Percentiles rank a stretch among this genome's conserved stretches.
phyloP scores from a whole-genome alignment of 2,329 filamentous ascomycete genomes.

The Talaromyces sp. region DNA sequence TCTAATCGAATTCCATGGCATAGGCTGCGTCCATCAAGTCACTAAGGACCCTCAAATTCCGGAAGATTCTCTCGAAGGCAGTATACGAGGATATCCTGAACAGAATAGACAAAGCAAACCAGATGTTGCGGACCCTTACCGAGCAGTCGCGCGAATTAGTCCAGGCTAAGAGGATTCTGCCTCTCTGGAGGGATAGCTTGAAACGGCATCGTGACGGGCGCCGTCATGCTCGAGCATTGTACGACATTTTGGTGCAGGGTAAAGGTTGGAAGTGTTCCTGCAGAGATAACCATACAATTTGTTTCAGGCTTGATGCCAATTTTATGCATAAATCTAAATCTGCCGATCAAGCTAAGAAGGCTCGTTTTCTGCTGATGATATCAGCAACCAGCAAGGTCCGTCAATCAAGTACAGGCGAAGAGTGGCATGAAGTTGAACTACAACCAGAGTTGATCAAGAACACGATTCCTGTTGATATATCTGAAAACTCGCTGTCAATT shows the following conservation, averaged over 20 bases:
- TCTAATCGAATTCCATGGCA: neutral
- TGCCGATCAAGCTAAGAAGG: neutral
- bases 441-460: neutral
- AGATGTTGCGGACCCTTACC: slow-evolving; percentile 17
- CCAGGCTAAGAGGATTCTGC: neutral
- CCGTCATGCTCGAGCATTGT: slow-evolving; percentile 5
- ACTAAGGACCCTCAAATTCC: neutral
- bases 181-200: neutral
- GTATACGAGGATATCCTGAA: slow-evolving; percentile 20
- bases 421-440: slow-evolving; percentile 9
- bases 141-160: slow-evolving; percentile 18
- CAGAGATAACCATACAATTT: neutral
- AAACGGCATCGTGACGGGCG: neutral
- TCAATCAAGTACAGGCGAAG: neutral
- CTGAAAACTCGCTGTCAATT: neutral
- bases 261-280: slow-evolving; percentile 17
- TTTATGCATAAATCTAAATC: neutral
- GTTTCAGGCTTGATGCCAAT: neutral
- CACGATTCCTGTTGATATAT: neutral
- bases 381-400: neutral
- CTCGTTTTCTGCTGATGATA: slow-evolving; percentile 1
- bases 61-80: slow-evolving; percentile 17
- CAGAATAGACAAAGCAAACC: slow-evolving; percentile 18
- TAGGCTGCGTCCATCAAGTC: neutral
- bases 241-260: slow-evolving; percentile 8